Base-by-base conservation (phyloP, 257 asterid genomes). In the Gentiana straminea region DNA sequence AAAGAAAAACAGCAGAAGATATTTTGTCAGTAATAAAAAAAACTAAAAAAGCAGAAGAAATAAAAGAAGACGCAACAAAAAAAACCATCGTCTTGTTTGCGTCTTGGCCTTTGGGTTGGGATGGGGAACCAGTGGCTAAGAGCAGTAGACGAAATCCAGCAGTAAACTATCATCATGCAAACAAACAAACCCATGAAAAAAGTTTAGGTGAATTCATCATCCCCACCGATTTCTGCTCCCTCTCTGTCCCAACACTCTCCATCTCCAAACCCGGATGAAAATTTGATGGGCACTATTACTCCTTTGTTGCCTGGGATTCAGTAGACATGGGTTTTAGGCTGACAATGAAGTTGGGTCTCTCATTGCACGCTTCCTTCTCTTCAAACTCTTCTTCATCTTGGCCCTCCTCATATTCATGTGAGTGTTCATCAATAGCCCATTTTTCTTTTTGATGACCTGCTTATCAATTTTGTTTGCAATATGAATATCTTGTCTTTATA, bases 81-180 rank as follows among this genome's bases (percentile, higher is more conserved):
- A 46, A 35, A 67, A 55, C 57, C 70, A 52, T 48, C 8, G 1
- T 5, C 36, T 45, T 24, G 24, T 24, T 24, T 24, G 0, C 24
- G 24, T 24, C 24, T 37, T 34, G 13, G 60, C 53, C 48, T 37
- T 10, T 37, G 45, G 70, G 35, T 71, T 33, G 70, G 67, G 96
- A 81, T 86, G 84, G 73, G 85, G 76, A 78, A 82, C 67, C 86
- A 73, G 89, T 84, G 96, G 96, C 69, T 73, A 80, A 69, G 84
- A 70, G 76, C 68, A 64, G 76, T 68, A 64, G 75, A 61, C 73
- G 67, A 67, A 32, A 66, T 49, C 24, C 33, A 33, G 13, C 52
- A 52, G 24, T 57, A 66, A 41, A 63, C 70, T 33, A 54, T 36
- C 57, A 35, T 10, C 64, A 54, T 3, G 13, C 35, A 24, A 24